Evolutionary conservation across 129 eudicot species (phyloP), one percentile per base, ranked within the genome.

Genomic region (Artemisia annua): DNA sequence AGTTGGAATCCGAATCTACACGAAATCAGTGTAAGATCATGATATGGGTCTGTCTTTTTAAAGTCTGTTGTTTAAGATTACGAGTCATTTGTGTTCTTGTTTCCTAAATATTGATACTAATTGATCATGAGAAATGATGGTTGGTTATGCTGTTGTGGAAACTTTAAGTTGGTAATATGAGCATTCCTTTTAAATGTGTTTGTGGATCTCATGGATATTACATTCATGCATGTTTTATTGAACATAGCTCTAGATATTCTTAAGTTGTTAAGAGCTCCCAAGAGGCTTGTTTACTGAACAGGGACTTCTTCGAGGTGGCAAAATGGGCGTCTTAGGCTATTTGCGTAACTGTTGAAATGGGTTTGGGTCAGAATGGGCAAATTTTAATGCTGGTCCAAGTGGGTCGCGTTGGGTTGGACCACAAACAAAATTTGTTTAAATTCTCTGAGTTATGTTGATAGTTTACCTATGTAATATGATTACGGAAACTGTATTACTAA

Each of bases 1-100:
- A 56, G 79, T 90, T 28, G 97, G 92, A 76, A 79, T 94, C 83
- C 96, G 97, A 16, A 84, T 94, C 77, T 94, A 90, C 82, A 83
- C 91, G 22, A 87, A 86, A 79, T 79, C 90, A 32, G 71, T 79
- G 44, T 82, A 75, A 85, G 44, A 13, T 71, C 60, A 15, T 19
- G 54, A 65, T 78, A 15, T 15, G 54, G 63, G 50, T 71, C 17
- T 48, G 62, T 53, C 22, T 53, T 44, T 55, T 63, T 58, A 16
- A 71, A 17, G 56, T 78, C 5, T 78, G 50, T 62, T 70, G 81
- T 71, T 78, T 43, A 78, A 35, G 75, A 39, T 11, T 39, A 39
- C 46, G 10, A 39, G 46, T 39, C 46, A 39, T 39, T 35, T 10
- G 56, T 64, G 65, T 78, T 71, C 62, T 64, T 71, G 72, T 71